Percentiles rank a stretch among this genome's conserved stretches.
Evolutionary conservation across 1,139 yeast species (phyloP).

Genomic region (Meyerozyma guilliermondii): DNA sequence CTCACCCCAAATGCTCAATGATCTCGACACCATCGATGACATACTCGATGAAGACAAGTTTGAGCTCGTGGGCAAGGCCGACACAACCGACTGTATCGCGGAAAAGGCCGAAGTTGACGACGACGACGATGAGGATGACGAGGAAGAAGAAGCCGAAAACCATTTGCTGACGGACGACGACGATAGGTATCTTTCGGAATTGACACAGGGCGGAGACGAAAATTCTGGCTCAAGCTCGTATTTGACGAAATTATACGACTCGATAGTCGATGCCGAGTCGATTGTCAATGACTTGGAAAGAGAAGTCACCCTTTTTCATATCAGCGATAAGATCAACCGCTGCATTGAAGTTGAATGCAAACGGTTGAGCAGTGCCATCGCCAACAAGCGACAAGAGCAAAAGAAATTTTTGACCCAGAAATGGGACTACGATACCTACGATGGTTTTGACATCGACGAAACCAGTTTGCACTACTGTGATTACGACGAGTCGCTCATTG

Average conservation of each 20-base stretch:
- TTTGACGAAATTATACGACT: slow-evolving; percentile 25
- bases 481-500: slow-evolving; percentile 45
- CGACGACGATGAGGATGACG: slow-evolving; percentile 21
- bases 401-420: slow-evolving; percentile 27
- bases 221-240: slow-evolving; percentile 9
- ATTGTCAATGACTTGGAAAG: slow-evolving; percentile 30
- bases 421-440: slow-evolving; percentile 57
- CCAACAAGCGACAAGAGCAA: slow-evolving; percentile 28
- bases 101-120: slow-evolving; percentile 23
- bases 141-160: slow-evolving; percentile 14
- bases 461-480: slow-evolving; percentile 34
- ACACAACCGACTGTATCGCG: slow-evolving; percentile 12
- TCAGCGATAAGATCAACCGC: slow-evolving; percentile 29
- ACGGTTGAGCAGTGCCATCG: slow-evolving; percentile 27
- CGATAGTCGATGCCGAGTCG: slow-evolving; percentile 32
- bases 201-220: slow-evolving; percentile 5
- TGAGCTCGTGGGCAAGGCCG: slow-evolving; percentile 19
- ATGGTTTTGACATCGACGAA: slow-evolving; percentile 49
- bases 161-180: slow-evolving; percentile 8
- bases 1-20: slow-evolving; percentile 40
- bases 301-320: slow-evolving; percentile 38
- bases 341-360: slow-evolving; percentile 31
- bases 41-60: slow-evolving; percentile 33
- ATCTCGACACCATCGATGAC: slow-evolving; percentile 26
- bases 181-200: slow-evolving; percentile 11